Evolutionary conservation across 371 early-diverging fungal species (phyloP).

Genomic region (Vittaforma corneae): DNA sequence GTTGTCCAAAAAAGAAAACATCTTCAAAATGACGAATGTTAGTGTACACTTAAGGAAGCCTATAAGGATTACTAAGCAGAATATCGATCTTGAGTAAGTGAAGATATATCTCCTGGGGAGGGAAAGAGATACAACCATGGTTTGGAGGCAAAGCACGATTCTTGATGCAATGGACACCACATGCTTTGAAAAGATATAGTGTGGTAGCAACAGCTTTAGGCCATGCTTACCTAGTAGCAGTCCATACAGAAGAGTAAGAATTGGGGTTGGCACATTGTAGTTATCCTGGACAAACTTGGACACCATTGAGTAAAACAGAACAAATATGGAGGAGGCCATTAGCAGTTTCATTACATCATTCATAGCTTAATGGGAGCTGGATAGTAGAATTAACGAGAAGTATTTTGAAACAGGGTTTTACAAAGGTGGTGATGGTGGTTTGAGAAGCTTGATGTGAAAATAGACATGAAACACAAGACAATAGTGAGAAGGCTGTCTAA

Average conservation of each 20-base stretch:
- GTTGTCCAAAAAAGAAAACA: slow-evolving; percentile 3
- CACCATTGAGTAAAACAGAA: slow-evolving; percentile 70
- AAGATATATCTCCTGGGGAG: slow-evolving; percentile 52
- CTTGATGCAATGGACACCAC: slow-evolving; percentile 53
- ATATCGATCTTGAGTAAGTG: slow-evolving; percentile 61
- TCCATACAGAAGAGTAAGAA: slow-evolving; percentile 73
- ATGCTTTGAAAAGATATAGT: slow-evolving; percentile 18
- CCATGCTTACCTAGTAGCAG: slow-evolving; percentile 67
- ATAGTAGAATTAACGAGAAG: no score
- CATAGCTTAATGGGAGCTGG: slow-evolving; percentile 18
- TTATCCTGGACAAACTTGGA: slow-evolving; percentile 77
- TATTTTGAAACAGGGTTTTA: neutral
- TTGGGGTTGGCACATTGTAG: slow-evolving; percentile 74
- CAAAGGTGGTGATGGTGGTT: neutral
- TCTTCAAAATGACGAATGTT: slow-evolving; percentile 16
- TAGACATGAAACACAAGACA: no score
- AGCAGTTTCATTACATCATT: slow-evolving; percentile 31
- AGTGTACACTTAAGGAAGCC: slow-evolving; percentile 41
- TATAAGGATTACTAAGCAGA: slow-evolving; percentile 63
- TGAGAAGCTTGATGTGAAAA: no score
- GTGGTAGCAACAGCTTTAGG: slow-evolving; percentile 30
- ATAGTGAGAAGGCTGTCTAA: no score
- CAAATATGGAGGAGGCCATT: slow-evolving; percentile 61
- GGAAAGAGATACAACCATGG: slow-evolving; percentile 55
- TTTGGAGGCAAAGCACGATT: slow-evolving; percentile 55